Percentiles rank a stretch among this genome's conserved stretches.
These are phyloP conservation scores for Plasmodium gallinaceum DNA, from an alignment of 169 alveolate genomes.

Conservation along the genomic window DNA sequence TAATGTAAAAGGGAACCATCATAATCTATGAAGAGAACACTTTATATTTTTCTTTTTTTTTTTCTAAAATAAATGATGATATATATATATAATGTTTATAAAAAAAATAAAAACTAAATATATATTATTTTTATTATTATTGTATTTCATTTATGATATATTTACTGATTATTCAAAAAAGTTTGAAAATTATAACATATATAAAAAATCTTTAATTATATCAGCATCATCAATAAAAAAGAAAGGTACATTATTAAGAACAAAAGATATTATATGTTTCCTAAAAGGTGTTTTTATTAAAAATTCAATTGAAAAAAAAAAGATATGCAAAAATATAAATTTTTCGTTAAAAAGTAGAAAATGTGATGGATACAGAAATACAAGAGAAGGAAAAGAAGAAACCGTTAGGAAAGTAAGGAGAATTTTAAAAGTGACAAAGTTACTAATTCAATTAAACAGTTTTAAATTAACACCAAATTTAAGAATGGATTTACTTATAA, in stretches of 20 bases:
- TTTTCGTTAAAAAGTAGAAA: conserved; percentile 57
- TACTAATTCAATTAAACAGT: conserved; percentile 66
- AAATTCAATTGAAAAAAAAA: not conserved
- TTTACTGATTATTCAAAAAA: conserved; percentile 13
- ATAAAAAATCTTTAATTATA: not conserved
- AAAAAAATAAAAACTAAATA: conserved; percentile 8
- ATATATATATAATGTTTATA: conserved; percentile 30
- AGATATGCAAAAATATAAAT: not conserved
- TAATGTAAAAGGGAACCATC: not conserved
- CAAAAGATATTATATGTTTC: not conserved
- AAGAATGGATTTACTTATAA: conserved; percentile 68
- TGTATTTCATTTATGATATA: conserved; percentile 29
- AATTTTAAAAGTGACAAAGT: conserved; percentile 73
- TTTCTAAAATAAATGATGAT: not conserved
- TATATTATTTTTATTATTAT: conserved; percentile 23
- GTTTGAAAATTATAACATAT: not conserved
- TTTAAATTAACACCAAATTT: conserved; percentile 72
- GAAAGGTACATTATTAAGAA: not conserved
- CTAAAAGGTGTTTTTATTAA: not conserved
- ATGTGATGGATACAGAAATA: conserved; percentile 69
- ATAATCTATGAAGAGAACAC: conserved; percentile 8
- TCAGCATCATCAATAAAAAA: conserved; percentile 8
- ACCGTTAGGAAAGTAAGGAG: conserved; percentile 61
- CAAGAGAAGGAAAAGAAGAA: conserved; percentile 76
- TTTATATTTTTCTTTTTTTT: not conserved